Evolutionary conservation across 2,329 filamentous ascomycete genomes (phyloP), one percentile per base, ranked within the genome.

Genomic region (Diaporthe australafricana): DNA sequence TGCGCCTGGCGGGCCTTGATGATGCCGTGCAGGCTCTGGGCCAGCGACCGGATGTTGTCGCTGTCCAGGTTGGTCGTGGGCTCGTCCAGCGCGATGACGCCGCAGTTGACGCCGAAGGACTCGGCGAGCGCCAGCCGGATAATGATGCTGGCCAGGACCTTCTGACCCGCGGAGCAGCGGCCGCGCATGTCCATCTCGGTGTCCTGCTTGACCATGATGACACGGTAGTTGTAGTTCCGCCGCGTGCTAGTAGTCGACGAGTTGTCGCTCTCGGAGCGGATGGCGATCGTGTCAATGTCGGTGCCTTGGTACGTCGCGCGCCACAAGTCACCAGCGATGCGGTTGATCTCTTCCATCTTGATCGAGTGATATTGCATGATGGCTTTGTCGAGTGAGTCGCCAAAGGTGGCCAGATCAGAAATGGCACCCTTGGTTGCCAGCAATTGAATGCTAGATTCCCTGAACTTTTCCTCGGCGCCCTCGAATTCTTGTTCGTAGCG

Each of bases 161-260:
- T 98, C 81, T 99, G 96, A 4, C 96, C 96, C 1, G 96, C 96
- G 76, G 94, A 97, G 87, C 96, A 99, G 70, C 96, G 94, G 1
- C 96, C 97, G 74, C 96, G 94, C 96, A 99, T 99, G 84, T 99
- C 96, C 95, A 99, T 98, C 82, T 99, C 96, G 0, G 93, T 94
- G 78, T 97, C 95, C 80, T 96, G 93, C 85, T 99, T 99, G 77
- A 98, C 91, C 96, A 99, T 99, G 82, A 94, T 95, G 7, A 99
- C 92, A 57, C 96, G 94, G 86, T 99, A 99, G 83, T 99, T 98
- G 88, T 98, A 98, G 74, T 88, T 93, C 77, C 94, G 91, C 78
- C 94, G 95, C 67, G 90, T 92, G 70, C 90, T 82, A 9, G 47
- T 71, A 2, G 63, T 35, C 17, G 68, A 25, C 50, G 87, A 87